Percentiles rank a stretch among this genome's conserved stretches.
Evolutionary conservation across 495 filamentous ascomycete species (phyloP).

Genomic region (Neurospora sp.): DNA sequence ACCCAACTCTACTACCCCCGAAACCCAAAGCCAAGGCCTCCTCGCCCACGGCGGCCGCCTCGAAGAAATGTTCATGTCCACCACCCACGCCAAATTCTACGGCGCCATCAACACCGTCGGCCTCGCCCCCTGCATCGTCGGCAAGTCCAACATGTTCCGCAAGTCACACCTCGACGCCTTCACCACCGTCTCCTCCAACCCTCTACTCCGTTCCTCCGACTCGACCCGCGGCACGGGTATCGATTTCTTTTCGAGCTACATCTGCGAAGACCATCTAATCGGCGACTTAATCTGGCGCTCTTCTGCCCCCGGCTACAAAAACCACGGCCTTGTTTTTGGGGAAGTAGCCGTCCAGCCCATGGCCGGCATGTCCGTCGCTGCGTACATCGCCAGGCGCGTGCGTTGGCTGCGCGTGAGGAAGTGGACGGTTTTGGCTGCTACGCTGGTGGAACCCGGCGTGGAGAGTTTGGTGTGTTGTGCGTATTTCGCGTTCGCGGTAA

Average conservation of each 20-base stretch:
- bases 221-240: constrained; percentile 53
- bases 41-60: constrained; percentile 61
- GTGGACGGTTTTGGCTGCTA: constrained; percentile 82
- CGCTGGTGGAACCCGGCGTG: constrained; percentile 87
- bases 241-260: constrained; percentile 88
- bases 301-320: constrained; percentile 48
- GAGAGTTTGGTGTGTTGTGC: constrained; percentile 77
- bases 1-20: not conserved
- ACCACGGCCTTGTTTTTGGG: constrained; percentile 74
- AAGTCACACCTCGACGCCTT: constrained; percentile 77
- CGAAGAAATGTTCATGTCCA: constrained; percentile 90
- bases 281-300: constrained; percentile 82
- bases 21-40: not conserved
- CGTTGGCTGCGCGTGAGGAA: constrained; percentile 92
- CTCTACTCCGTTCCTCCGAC: constrained; percentile 33
- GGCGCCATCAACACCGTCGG: constrained; percentile 90
- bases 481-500: constrained; percentile 70
- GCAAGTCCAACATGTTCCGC: constrained; percentile 98
- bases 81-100: constrained; percentile 96
- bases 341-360: constrained; percentile 89
- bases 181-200: constrained; percentile 47
- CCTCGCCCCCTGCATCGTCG: constrained; percentile 87
- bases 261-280: constrained; percentile 96
- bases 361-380: constrained; percentile 62
- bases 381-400: constrained; percentile 74